Conservation (phyloP, 73 alveolate species). For the Halteria grandinella region DNA sequence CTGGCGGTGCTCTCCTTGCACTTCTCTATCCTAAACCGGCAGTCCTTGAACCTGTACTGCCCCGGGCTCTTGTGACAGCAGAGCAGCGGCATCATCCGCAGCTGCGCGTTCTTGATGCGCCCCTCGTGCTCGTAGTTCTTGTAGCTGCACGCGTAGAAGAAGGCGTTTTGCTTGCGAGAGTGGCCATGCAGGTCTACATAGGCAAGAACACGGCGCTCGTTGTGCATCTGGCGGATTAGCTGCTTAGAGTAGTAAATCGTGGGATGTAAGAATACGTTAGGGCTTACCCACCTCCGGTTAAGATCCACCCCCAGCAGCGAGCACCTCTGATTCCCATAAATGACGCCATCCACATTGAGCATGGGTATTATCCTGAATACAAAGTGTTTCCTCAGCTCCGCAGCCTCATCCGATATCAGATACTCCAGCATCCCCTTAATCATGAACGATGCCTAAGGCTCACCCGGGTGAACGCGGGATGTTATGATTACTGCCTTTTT, state of each 20-base stretch:
- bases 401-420: constrained; percentile 82
- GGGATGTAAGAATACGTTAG: constrained; percentile 77
- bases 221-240: constrained; percentile 71
- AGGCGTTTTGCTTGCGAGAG: constrained; percentile 82
- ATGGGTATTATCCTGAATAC: constrained; percentile 81
- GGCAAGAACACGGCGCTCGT: constrained; percentile 77
- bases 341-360: constrained; percentile 91
- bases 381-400: constrained; percentile 76
- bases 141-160: constrained; percentile 71
- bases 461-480: constrained; percentile 90
- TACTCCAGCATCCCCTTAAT: constrained; percentile 78
- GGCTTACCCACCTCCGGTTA: constrained; percentile 86
- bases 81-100: constrained; percentile 56
- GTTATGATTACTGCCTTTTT: constrained; percentile 82
- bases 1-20: constrained; percentile 65
- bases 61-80: constrained; percentile 53
- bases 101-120: constrained; percentile 57
- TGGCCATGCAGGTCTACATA: constrained; percentile 88
- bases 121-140: constrained; percentile 59
- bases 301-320: constrained; percentile 88
- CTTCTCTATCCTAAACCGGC: constrained; percentile 62
- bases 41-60: constrained; percentile 37
- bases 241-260: constrained; percentile 77
- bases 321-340: constrained; percentile 85
- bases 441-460: constrained; percentile 83